Evolutionary conservation across 768 basidiomycete species (phyloP), one percentile per base, ranked within the genome.

Genomic region (Suillus tomentosus): DNA sequence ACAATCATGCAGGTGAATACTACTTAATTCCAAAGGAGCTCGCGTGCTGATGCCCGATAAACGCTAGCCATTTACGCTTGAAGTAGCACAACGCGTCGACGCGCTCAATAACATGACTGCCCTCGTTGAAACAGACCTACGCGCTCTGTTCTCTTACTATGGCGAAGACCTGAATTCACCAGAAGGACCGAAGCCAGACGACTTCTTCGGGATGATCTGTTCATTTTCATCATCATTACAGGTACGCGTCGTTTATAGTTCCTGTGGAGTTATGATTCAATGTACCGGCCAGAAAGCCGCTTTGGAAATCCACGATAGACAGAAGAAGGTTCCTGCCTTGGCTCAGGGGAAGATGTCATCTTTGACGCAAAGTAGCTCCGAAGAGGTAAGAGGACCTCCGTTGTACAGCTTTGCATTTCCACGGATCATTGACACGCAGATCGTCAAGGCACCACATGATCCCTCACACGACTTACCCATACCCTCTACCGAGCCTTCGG

Each of bases 201-300:
- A 92, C 66, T 87, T 97, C 71, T 96, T 97, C 69, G 84, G 82
- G 0, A 76, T 88, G 62, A 82, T 95, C 54, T 79, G 85, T n/a
- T 84, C 87, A 0, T 94, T 95, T 75, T 90, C 89, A 0, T 85
- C 85, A 0, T 85, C 85, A 1, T 79, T 95, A 22, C 87, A 88
- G 84, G 90, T 88, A 65, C 60, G 78, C 70, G 11, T 2, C 17
- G 2, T 19, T 37, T 11, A 9, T 11, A 15, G 36, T 40, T 43
- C 22, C 17, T 40, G 17, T 19, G 42, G 3, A 64, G n/a, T 50
- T 24, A 66, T 61, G 60, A 14, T 61, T 53, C 48, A 54, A 13
- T 4, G 7, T 15, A 11, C 55, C 42, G 53, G 67, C 60, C 65
- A 92, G 89, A 91, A 90, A 84, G 89, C 86, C 57, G 86, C 88